Conservation (phyloP, 306 rosid species). For the Cucumis sativus region DNA sequence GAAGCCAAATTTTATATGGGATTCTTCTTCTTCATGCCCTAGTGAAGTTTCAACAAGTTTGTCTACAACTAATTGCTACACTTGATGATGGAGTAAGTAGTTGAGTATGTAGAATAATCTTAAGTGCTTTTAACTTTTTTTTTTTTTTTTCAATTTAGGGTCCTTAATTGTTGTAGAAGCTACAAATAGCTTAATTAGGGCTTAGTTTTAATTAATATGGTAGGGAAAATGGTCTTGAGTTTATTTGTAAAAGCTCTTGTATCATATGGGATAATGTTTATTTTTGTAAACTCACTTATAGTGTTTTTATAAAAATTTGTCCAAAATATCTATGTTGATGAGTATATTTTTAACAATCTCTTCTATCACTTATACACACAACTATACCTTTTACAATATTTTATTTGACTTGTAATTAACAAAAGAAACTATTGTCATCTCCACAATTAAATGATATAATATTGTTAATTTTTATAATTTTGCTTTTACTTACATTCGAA, state of each 20-base stretch:
- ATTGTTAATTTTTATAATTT: no score
- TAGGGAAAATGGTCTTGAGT: no score
- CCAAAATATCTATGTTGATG: neutral
- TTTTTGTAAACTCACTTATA: no score
- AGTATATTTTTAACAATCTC: neutral
- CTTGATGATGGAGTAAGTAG: neutral
- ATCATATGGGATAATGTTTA: no score
- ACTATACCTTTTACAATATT: neutral
- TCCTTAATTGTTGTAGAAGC: neutral
- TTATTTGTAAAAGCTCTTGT: no score
- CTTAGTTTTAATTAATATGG: neutral
- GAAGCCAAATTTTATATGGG: constrained; percentile 1
- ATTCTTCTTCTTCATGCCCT: constrained; percentile 10
- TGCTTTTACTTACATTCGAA: no score
- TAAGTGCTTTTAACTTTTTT: neutral
- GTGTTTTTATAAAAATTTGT: no score
- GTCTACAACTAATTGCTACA: constrained; percentile 4
- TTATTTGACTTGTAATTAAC: neutral
- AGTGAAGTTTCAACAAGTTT: constrained; percentile 6
- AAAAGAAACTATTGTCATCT: no score
- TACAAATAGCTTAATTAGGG: neutral
- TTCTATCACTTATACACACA: neutral
- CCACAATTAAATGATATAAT: no score
- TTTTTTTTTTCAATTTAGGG: neutral
- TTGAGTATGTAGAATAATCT: neutral